Conservation (phyloP, 768 basidiomycete genomes). For the Sarcomyxa edulis region DNA sequence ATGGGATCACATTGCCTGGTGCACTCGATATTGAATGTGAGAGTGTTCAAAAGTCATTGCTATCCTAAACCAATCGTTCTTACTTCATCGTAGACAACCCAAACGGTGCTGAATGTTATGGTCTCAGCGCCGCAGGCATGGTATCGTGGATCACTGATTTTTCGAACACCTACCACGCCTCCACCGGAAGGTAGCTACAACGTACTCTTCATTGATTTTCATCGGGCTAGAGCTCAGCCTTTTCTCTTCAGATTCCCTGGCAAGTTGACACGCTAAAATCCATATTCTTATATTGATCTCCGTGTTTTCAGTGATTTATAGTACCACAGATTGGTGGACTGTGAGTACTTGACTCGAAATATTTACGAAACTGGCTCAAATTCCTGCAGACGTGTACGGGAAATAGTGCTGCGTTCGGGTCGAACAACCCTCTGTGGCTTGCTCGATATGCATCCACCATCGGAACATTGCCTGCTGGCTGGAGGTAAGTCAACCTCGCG, state of each 20-base stretch:
- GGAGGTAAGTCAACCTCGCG: constrained; percentile 27
- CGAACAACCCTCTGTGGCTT: constrained; percentile 56
- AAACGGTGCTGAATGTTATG: constrained; percentile 48
- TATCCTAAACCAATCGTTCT: background rate
- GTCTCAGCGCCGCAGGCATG: constrained; percentile 46
- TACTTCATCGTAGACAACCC: constrained; percentile 38
- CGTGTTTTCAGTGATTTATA: constrained; percentile 44
- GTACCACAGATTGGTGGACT: constrained; percentile 67
- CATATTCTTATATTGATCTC: no score
- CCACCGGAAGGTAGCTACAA: constrained; percentile 40
- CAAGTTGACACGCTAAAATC: no score
- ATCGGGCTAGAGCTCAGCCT: background rate
- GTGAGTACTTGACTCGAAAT: no score
- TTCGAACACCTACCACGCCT: constrained; percentile 49
- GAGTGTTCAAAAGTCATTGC: constrained; percentile 9
- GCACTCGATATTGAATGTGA: constrained; percentile 60
- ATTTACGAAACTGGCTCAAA: no score
- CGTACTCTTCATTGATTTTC: constrained; percentile 5
- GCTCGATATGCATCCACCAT: constrained; percentile 45
- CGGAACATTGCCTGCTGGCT: constrained; percentile 57
- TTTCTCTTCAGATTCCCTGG: background rate
- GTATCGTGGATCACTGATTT: constrained; percentile 62
- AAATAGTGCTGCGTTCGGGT: constrained; percentile 44
- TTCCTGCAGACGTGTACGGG: constrained; percentile 62
- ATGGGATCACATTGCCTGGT: constrained; percentile 59